Evolutionary conservation across 306 rosid species (phyloP), one percentile per base, ranked within the genome.

Genomic region (Quillaja saponaria): DNA sequence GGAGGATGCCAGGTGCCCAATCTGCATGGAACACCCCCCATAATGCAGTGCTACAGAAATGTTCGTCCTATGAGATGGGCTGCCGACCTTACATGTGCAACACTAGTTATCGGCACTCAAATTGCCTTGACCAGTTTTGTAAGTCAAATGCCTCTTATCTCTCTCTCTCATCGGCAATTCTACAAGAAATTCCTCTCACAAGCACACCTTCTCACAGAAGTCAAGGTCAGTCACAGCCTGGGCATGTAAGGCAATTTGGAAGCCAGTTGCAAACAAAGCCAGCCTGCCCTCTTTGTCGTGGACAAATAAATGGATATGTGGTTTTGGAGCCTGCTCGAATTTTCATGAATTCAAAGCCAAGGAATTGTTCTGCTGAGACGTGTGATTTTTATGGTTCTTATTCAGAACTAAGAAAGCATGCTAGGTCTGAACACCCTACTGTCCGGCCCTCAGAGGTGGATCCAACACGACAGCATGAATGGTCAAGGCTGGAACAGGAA

Each of bases 11-110:
- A 69, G 80, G 61, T 81, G 85, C 60, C 75, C 82, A 58, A 81
- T 77, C 64, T 81, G 85, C 77, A 73, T 81, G 67, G 85, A 81
- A 69, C 79, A 80, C 41, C 79, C 85, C 85, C 18, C 85, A 80
- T 45, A 80, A 76, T 69, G 82, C 74, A 28, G 77, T 80, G 56
- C 85, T 80, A 45, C 15, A 76, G n/a, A 72, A 54, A 57, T 80
- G 85, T 55, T 63, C 79, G 13, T 72, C 85, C 44, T 55, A 80
- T 21, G 81, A 72, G 58, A 68, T 56, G 44, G 85, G 85, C 37
- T 80, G 85, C 61, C 60, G 63, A 48, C 65, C 82, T 21, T 81
- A 65, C 68, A 73, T 77, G 80, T 81, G 85, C 78, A 73, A 81
- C 58, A 81, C 77, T 15, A 81, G 85, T 71, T 69, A 61, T 40